Evolutionary conservation across 1,284 basidiomycete genomes (phyloP).

Genomic region (Boletus semigastroideus): DNA sequence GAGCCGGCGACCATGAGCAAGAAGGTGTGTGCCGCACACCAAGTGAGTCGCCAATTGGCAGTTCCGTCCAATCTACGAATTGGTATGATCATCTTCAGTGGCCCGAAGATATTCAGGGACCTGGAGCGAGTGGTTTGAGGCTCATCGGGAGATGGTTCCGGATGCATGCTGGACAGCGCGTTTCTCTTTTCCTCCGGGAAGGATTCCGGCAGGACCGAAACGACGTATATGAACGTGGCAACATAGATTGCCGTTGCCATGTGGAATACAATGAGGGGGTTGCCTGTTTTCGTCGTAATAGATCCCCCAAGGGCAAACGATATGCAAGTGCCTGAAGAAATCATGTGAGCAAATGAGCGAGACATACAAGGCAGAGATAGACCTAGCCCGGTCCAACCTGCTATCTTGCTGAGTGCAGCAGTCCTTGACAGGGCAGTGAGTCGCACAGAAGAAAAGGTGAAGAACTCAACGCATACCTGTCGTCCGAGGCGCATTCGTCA

Average conservation of each 20-base stretch:
- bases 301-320: slow-evolving; percentile 31
- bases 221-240: slow-evolving; percentile 21
- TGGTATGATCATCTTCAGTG: slow-evolving; percentile 29
- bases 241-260: slow-evolving; percentile 19
- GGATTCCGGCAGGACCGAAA: slow-evolving; percentile 32
- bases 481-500: slow-evolving; percentile 28
- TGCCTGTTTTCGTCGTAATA: slow-evolving; percentile 28
- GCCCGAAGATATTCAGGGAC: slow-evolving; percentile 19
- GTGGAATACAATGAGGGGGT: slow-evolving; percentile 30
- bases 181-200: slow-evolving; percentile 30
- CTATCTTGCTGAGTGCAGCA: slow-evolving; percentile 26
- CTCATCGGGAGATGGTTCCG: not conserved
- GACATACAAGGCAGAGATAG: not conserved
- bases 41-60: slow-evolving; percentile 32
- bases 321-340: slow-evolving; percentile 24
- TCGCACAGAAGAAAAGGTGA: not conserved
- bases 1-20: slow-evolving; percentile 17
- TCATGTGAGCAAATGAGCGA: not conserved
- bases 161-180: slow-evolving; percentile 14
- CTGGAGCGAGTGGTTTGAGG: not conserved
- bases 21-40: slow-evolving; percentile 29
- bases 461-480: slow-evolving; percentile 20
- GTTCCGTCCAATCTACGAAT: slow-evolving; percentile 20
- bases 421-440: slow-evolving; percentile 24
- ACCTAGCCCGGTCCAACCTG: slow-evolving; percentile 33